These are phyloP conservation scores for Serendipita sp. DNA, from an alignment of 768 basidiomycete genomes.

Conservation along the genomic window DNA sequence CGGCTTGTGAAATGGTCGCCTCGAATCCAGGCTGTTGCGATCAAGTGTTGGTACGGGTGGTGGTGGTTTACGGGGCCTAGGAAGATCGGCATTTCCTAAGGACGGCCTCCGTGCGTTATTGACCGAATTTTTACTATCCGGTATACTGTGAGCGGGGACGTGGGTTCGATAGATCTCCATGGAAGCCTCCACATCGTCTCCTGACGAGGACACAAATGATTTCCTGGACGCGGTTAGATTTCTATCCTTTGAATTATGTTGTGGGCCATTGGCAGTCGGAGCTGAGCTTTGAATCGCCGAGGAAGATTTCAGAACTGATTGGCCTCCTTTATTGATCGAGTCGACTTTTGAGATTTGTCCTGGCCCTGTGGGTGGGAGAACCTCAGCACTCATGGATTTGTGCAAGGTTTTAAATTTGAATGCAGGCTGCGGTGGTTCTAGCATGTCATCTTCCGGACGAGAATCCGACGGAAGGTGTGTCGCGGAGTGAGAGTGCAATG, in stretches of 20 bases:
- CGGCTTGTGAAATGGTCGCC: not conserved
- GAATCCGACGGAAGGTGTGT: not conserved
- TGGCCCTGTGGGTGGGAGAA: not conserved
- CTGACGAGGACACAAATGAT: not conserved
- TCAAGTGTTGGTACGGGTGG: not conserved
- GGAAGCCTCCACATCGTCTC: not conserved
- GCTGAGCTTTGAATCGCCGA: not conserved
- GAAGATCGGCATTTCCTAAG: not conserved
- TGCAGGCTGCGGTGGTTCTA: not conserved
- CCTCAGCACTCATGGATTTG: not conserved
- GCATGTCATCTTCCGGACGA: not conserved
- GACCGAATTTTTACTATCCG: not conserved
- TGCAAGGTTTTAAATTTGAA: not conserved
- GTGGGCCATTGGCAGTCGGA: too few species aligned
- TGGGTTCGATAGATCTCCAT: not conserved
- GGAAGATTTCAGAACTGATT: not conserved
- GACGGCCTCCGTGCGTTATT: not conserved
- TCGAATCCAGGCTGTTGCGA: not conserved
- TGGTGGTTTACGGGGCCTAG: not conserved
- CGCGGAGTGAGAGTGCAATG: not conserved
- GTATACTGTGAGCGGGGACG: not conserved
- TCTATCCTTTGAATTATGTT: not conserved
- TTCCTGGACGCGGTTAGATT: not conserved
- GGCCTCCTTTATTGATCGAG: not conserved
- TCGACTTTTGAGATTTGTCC: not conserved